Conservation (phyloP, 1,139 yeast genomes). For the Fermentozyma sake region DNA sequence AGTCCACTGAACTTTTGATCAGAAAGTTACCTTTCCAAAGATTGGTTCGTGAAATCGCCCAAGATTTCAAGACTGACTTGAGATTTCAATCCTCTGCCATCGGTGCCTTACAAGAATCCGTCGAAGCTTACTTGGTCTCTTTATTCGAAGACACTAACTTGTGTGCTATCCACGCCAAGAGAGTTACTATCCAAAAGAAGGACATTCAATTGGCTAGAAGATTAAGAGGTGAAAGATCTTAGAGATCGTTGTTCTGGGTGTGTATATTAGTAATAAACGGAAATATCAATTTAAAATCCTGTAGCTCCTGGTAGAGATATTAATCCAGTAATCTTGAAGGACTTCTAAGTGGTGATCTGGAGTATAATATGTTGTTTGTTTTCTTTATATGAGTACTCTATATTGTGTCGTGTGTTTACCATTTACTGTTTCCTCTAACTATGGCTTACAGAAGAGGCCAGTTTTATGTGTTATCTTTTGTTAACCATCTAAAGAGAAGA, state of each 20-base stretch:
- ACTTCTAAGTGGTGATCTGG: no score
- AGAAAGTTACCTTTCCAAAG: slow-evolving; percentile 99
- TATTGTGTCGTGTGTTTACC: no score
- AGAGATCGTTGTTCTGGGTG: slow-evolving; percentile 10
- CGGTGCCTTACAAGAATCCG: slow-evolving; percentile 98
- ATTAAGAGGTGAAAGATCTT: slow-evolving; percentile 90
- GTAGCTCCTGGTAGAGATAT: no score
- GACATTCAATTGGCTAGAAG: slow-evolving; percentile 99
- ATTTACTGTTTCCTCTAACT: no score
- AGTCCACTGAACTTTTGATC: slow-evolving; percentile 92
- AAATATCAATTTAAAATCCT: no score
- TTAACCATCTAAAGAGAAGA: no score
- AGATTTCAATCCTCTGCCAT: slow-evolving; percentile 98
- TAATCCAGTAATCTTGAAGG: no score
- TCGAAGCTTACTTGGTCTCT: slow-evolving; percentile 92
- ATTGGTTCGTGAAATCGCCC: slow-evolving; percentile 96
- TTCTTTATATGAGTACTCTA: no score
- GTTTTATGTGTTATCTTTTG: no score
- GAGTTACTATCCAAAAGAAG: slow-evolving; percentile 99
- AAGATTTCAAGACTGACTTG: slow-evolving; percentile 96
- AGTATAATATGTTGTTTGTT: no score
- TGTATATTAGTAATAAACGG: slow-evolving; percentile 14
- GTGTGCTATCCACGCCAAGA: slow-evolving; percentile 98
- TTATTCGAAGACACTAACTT: slow-evolving; percentile 94
- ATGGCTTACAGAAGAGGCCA: no score